These are phyloP conservation scores for Pseudohalonectria lignicola DNA, from an alignment of 2,329 filamentous ascomycete genomes.

Conservation along the genomic window DNA sequence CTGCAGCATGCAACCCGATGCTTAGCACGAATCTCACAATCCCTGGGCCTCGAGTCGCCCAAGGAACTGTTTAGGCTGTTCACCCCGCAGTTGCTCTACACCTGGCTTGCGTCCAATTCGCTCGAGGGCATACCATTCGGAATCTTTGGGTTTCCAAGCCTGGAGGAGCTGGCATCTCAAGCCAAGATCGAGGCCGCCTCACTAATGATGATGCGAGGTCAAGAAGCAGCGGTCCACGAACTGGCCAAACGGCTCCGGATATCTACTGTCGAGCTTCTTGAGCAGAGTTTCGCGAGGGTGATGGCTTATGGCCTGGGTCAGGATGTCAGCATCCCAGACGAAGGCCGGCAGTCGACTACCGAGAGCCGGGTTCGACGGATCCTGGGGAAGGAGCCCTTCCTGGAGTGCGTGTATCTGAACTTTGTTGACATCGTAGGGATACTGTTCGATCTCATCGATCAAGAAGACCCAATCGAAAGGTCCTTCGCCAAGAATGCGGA, in stretches of 20 bases:
- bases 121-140: slow-evolving; percentile 67
- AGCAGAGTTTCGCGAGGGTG: slow-evolving; percentile 61
- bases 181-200: slow-evolving; percentile 69
- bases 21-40: slow-evolving; percentile 52
- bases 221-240: slow-evolving; percentile 49
- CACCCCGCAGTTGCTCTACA: slow-evolving; percentile 79
- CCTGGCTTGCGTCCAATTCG: slow-evolving; percentile 64
- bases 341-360: slow-evolving; percentile 36
- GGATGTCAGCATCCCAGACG: slow-evolving; percentile 45
- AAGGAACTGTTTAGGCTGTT: slow-evolving; percentile 73
- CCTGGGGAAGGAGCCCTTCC: slow-evolving; percentile 56
- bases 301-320: slow-evolving; percentile 77
- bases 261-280: slow-evolving; percentile 46
- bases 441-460: slow-evolving; percentile 67
- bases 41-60: slow-evolving; percentile 53
- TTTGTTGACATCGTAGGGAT: slow-evolving; percentile 69
- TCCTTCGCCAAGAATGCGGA: slow-evolving; percentile 48
- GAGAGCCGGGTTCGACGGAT: slow-evolving; percentile 58
- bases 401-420: slow-evolving; percentile 50
- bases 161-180: slow-evolving; percentile 58
- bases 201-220: slow-evolving; percentile 71
- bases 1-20: slow-evolving; percentile 63
- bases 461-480: slow-evolving; percentile 63
- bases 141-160: slow-evolving; percentile 69
- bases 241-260: slow-evolving; percentile 48